Base-by-base conservation (phyloP, 352 stramenopile species). In the Pythium guiyangense region DNA sequence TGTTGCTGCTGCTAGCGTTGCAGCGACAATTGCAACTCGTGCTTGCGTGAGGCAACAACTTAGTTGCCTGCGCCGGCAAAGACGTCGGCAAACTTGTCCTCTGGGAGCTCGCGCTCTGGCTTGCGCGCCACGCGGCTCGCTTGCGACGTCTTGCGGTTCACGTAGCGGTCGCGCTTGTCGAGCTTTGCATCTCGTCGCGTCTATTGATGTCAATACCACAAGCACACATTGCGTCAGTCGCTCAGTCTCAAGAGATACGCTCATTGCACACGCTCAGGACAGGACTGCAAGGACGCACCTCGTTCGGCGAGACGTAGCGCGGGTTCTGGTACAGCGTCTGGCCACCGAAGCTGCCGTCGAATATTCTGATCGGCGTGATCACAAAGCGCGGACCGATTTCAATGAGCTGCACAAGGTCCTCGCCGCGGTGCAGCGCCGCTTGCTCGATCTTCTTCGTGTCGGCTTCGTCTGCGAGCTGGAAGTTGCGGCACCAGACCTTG, bases 381-480 rank as follows among this genome's bases (percentile, higher is more conserved):
- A 99, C 96, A 74, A 99, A 99, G 45, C 98, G 88, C 22, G 98
- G 98, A 37, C 98, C 98, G 59, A 99, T 99, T 79, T 99, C 97
- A 45, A 99, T 98, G 1, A 99, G 82, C 62, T 97, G 96, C 57
- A 97, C 97, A 26, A 93, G 79, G 57, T 95, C 85, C 57, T 95
- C 85, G 57, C 85, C 85, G 35, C 79, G 79, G 64, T 95, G 80
- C n/a, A 91, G 65, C 58, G 89, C 79, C 39, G 73, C 74, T 77
- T 90, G 44, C 62, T 96, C 68, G 26, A 94, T 62, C 74, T 98
- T 98, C 75, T 97, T 98, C 51, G 77, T 97, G 63, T 93, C 85
- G 47, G 83, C 85, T 27, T 93, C 83, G 45, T 95, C 85, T 35
- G 82, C 84, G 48, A 95, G 58, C 62, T 95, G 97, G 79, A 99